These are phyloP conservation scores for Termitomyces sp. DNA, from an alignment of 768 basidiomycete species.

Conservation along the genomic window DNA sequence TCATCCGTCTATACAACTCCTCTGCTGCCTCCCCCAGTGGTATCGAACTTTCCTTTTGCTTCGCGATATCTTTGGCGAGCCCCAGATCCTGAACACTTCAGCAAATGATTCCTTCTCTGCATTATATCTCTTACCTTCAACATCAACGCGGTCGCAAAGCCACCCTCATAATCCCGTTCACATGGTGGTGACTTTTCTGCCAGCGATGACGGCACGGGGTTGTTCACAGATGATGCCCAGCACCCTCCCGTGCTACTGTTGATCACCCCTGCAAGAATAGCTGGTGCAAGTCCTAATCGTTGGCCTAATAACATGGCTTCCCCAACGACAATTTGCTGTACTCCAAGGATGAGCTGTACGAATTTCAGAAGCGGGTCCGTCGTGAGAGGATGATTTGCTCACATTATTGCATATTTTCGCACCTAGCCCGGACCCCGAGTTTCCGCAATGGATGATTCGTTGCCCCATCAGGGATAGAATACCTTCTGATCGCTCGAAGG, in stretches of 20 bases:
- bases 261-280: slow-evolving; percentile 74
- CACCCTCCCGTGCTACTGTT: slow-evolving; percentile 82
- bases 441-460: slow-evolving; percentile 79
- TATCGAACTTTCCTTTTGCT: slow-evolving; percentile 41
- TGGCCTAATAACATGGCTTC: slow-evolving; percentile 89
- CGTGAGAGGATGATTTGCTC: slow-evolving; percentile 19
- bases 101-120: neutral
- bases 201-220: slow-evolving; percentile 76
- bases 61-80: slow-evolving; percentile 65
- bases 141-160: slow-evolving; percentile 82
- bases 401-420: slow-evolving; percentile 93
- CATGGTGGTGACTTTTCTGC: slow-evolving; percentile 74
- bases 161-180: slow-evolving; percentile 78
- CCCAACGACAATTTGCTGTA: slow-evolving; percentile 79
- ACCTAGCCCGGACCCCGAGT: slow-evolving; percentile 74
- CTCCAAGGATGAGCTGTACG: slow-evolving; percentile 59
- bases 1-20: slow-evolving; percentile 53
- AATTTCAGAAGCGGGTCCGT: neutral
- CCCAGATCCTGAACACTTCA: slow-evolving; percentile 65
- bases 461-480: slow-evolving; percentile 72
- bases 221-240: slow-evolving; percentile 84
- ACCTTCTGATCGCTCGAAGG: slow-evolving; percentile 54
- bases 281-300: slow-evolving; percentile 74
- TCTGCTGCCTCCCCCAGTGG: slow-evolving; percentile 66
- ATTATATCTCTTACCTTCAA: slow-evolving; percentile 51